A percentile compares a stretch with the other conserved stretches of the same genome.
phyloP scores from a whole-genome alignment of 1,139 yeast genomes.

The Magnusiomyces ingens region DNA sequence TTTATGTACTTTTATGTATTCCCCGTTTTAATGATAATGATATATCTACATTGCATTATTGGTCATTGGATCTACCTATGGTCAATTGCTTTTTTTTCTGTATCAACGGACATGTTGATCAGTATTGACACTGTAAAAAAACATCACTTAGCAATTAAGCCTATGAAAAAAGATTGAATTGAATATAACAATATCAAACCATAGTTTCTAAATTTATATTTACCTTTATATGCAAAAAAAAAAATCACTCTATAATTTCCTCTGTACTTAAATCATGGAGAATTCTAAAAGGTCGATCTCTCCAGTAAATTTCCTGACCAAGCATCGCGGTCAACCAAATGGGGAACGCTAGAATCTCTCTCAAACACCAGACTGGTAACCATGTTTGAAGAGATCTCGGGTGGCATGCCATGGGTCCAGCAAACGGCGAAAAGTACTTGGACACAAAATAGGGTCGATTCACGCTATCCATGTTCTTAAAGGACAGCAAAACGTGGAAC shows the following conservation, averaged over 20 bases:
- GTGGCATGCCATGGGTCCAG: conserved; percentile 1
- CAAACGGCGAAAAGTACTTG: conserved; percentile 23
- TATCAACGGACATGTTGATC: too few relatives aligned
- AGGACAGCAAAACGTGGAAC: conserved; percentile 41
- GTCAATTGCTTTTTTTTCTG: too few relatives aligned
- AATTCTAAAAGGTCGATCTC: conserved; percentile 70
- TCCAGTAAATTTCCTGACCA: conserved; percentile 77
- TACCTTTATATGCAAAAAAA: too few relatives aligned
- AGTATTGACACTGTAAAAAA: too few relatives aligned
- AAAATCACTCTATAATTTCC: conserved; percentile 36
- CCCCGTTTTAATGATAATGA: too few relatives aligned
- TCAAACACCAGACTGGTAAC: conserved; percentile 52
- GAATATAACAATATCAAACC: too few relatives aligned
- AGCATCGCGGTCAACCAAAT: conserved; percentile 77
- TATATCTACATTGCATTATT: too few relatives aligned
- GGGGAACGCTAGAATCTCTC: conserved; percentile 75
- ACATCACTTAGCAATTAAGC: too few relatives aligned
- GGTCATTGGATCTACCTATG: too few relatives aligned
- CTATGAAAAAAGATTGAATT: too few relatives aligned
- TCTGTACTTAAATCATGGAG: conserved; percentile 72
- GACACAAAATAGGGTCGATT: conserved; percentile 29
- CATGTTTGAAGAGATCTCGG: conserved; percentile 29
- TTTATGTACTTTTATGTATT: too few relatives aligned
- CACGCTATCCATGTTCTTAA: conserved; percentile 28
- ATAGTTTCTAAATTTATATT: too few relatives aligned